Evolutionary conservation across 495 filamentous ascomycete genomes (phyloP).

Genomic region (Oidiodendron maius): DNA sequence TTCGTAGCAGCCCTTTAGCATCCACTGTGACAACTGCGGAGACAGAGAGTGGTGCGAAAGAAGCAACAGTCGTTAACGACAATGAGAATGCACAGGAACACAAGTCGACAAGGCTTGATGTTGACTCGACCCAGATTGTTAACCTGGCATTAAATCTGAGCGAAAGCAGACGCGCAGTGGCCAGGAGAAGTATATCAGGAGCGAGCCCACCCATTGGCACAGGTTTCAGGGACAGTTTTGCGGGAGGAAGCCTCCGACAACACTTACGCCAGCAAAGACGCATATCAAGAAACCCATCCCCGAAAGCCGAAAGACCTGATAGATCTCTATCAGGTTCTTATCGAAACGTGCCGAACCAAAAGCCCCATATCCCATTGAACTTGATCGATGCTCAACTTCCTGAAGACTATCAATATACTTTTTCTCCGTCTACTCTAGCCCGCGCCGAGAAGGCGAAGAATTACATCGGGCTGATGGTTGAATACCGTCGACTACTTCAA

Average conservation of each 20-base stretch:
- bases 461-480: constrained; percentile 70
- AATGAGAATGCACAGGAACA: background rate
- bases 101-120: constrained; percentile 38
- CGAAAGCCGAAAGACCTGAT: constrained; percentile 39
- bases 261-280: constrained; percentile 61
- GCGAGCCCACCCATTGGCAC: constrained; percentile 42
- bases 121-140: constrained; percentile 80
- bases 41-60: background rate
- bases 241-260: constrained; percentile 53
- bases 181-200: constrained; percentile 45
- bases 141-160: constrained; percentile 84
- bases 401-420: constrained; percentile 47
- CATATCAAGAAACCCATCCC: constrained; percentile 52
- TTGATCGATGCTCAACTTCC: constrained; percentile 32
- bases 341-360: constrained; percentile 26
- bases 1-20: constrained; percentile 16
- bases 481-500: constrained; percentile 73
- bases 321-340: constrained; percentile 18
- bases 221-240: constrained; percentile 31
- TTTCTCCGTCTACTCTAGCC: constrained; percentile 70
- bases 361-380: constrained; percentile 36
- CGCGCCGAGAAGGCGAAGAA: constrained; percentile 73
- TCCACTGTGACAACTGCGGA: constrained; percentile 9
- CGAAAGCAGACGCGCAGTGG: constrained; percentile 66
- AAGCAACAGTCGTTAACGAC: constrained; percentile 1